Percentiles rank a stretch among this genome's conserved stretches.
phyloP scores from a whole-genome alignment of 768 basidiomycete species.

The Termitomyces sp. region DNA sequence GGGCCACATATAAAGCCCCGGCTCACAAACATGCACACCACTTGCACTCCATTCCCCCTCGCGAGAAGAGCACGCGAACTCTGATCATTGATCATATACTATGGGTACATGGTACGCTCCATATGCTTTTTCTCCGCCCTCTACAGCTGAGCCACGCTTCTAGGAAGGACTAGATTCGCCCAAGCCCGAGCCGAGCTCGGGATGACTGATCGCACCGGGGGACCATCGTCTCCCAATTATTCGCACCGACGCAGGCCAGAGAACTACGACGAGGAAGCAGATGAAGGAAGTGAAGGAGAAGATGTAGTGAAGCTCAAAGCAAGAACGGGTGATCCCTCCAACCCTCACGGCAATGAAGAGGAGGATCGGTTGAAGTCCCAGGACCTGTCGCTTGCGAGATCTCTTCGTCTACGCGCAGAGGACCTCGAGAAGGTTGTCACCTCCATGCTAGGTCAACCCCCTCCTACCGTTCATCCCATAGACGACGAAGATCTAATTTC shows the following conservation, averaged over 20 bases:
- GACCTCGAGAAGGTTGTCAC: conserved; percentile 79
- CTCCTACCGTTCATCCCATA: conserved; percentile 56
- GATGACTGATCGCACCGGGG: conserved; percentile 79
- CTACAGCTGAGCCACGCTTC: not conserved
- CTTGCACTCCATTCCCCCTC: conserved; percentile 77
- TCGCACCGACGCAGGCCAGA: conserved; percentile 65
- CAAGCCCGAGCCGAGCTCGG: conserved; percentile 83
- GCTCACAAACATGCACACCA: conserved; percentile 89
- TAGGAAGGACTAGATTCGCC: conserved; percentile 68
- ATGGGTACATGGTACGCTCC: conserved; percentile 61
- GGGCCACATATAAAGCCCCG: conserved; percentile 52
- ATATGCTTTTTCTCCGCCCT: not conserved
- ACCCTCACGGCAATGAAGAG: conserved; percentile 50
- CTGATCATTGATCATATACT: conserved; percentile 85
- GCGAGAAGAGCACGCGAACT: conserved; percentile 85
- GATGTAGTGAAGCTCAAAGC: conserved; percentile 44
- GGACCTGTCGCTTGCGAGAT: conserved; percentile 57
- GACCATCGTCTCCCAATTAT: conserved; percentile 53
- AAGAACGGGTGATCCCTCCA: conserved; percentile 37
- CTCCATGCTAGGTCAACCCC: conserved; percentile 77
- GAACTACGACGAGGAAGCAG: conserved; percentile 72
- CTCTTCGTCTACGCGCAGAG: conserved; percentile 67
- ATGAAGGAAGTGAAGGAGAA: conserved; percentile 61
- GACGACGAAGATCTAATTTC: conserved; percentile 49
- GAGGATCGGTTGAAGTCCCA: conserved; percentile 50